Conservation (phyloP, 1,284 basidiomycete species). For the Amylostereum areolatum region DNA sequence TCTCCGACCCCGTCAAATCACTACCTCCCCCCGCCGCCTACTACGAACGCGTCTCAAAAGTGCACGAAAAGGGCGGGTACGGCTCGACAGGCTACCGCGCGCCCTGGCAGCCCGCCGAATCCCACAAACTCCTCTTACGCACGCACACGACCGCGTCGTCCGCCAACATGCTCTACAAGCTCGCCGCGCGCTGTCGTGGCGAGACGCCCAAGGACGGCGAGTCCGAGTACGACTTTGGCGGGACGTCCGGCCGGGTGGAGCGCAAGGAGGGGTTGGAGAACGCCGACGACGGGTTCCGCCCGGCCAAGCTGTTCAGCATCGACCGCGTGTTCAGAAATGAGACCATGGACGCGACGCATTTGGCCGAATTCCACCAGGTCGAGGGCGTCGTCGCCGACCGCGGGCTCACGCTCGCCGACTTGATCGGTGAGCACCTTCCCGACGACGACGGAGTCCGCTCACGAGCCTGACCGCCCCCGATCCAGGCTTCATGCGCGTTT, state of each 20-base stretch:
- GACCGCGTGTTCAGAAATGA: conserved; percentile 99
- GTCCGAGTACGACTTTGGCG: conserved; percentile 5
- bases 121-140: conserved; percentile 86
- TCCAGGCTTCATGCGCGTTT: conserved; percentile 93
- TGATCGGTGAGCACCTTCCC: conserved; percentile 66
- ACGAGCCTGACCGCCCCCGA: not conserved
- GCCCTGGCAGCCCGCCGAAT: conserved; percentile 93
- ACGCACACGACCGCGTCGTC: conserved; percentile 98
- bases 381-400: conserved; percentile 98
- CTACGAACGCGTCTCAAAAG: conserved; percentile 82
- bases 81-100: conserved; percentile 97
- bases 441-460: not conserved
- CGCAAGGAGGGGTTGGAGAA: conserved; percentile 2
- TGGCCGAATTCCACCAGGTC: conserved; percentile 99
- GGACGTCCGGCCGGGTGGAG: conserved; percentile 7
- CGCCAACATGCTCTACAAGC: conserved; percentile 89
- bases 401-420: conserved; percentile 90
- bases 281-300: conserved; percentile 76
- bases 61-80: conserved; percentile 89
- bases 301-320: conserved; percentile 96
- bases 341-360: conserved; percentile 97
- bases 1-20: conserved; percentile 86
- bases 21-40: conserved; percentile 80
- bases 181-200: conserved; percentile 75
- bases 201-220: conserved; percentile 24